phyloP scores from a whole-genome alignment of 2,329 filamentous ascomycete species.

The Calonectria multiphialidica region DNA sequence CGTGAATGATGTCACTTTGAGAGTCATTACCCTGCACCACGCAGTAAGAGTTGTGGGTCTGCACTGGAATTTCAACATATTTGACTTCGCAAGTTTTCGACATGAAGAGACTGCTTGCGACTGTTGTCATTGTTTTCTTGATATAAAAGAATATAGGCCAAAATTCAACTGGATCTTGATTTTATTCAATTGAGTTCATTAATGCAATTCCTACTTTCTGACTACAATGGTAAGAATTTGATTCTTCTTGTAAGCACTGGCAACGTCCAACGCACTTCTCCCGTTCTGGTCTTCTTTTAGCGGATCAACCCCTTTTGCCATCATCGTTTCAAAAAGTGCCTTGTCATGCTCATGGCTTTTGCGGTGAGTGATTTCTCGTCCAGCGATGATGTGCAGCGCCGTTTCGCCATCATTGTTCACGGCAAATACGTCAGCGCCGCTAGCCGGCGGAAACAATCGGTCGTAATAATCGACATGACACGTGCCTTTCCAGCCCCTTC shows the following conservation, averaged over 20 bases:
- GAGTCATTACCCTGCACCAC: no score
- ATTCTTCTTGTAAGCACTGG: slow-evolving; percentile 37
- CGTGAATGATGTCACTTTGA: no score
- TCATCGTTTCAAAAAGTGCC: slow-evolving; percentile 28
- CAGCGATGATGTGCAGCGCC: slow-evolving; percentile 28
- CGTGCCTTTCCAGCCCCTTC: not conserved
- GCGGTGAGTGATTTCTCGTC: accelerated
- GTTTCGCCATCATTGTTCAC: slow-evolving; percentile 33
- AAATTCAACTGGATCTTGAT: no score
- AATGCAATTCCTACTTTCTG: slow-evolving; percentile 32
- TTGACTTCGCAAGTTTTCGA: no score
- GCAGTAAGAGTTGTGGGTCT: no score
- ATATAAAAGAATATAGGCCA: no score
- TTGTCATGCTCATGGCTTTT: slow-evolving; percentile 27
- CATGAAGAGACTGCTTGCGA: no score
- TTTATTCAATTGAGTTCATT: no score
- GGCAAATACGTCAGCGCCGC: slow-evolving; percentile 27
- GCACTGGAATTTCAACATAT: no score
- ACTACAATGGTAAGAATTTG: slow-evolving; percentile 30
- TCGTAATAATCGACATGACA: slow-evolving; percentile 32
- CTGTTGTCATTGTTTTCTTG: no score
- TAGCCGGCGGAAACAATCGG: slow-evolving; percentile 26
- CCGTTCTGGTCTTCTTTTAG: slow-evolving; percentile 35
- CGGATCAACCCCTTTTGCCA: slow-evolving; percentile 34
- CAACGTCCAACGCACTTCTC: slow-evolving; percentile 38